Percentiles rank a stretch among this genome's conserved stretches.
These are phyloP conservation scores for Ceratobasidium sp. DNA, from an alignment of 1,284 basidiomycete species.

Conservation along the genomic window DNA sequence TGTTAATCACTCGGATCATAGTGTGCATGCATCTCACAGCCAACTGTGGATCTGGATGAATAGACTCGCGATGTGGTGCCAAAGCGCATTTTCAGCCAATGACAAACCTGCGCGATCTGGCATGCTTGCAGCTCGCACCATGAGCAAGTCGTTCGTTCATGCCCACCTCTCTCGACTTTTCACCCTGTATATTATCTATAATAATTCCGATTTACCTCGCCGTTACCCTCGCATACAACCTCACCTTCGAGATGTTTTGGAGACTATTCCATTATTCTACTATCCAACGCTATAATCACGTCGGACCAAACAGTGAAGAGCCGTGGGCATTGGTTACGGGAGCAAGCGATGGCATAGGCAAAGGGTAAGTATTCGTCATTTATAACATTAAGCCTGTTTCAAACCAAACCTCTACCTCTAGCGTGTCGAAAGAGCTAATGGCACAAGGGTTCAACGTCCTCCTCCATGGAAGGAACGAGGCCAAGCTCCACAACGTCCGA, in stretches of 20 bases:
- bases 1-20: too few species aligned
- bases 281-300: slow-evolving; percentile 8
- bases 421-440: slow-evolving; percentile 9
- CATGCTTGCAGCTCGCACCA: too few species aligned
- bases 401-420: neutral
- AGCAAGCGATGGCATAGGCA: slow-evolving; percentile 35
- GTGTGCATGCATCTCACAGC: too few species aligned
- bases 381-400: neutral
- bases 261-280: slow-evolving; percentile 11
- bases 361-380: neutral
- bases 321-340: slow-evolving; percentile 40
- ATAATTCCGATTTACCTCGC: neutral
- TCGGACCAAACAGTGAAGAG: neutral
- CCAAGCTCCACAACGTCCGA: slow-evolving; percentile 33
- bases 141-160: too few species aligned
- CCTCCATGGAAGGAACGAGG: slow-evolving; percentile 37
- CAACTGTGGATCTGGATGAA: too few species aligned
- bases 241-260: slow-evolving; percentile 1
- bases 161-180: too few species aligned
- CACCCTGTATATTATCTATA: neutral
- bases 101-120: too few species aligned
- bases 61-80: too few species aligned
- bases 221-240: neutral
- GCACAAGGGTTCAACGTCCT: slow-evolving; percentile 42
- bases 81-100: too few species aligned